Evolutionary conservation across 352 stramenopile species (phyloP).

Genomic region (Phytopythium cucurbitacearum): DNA sequence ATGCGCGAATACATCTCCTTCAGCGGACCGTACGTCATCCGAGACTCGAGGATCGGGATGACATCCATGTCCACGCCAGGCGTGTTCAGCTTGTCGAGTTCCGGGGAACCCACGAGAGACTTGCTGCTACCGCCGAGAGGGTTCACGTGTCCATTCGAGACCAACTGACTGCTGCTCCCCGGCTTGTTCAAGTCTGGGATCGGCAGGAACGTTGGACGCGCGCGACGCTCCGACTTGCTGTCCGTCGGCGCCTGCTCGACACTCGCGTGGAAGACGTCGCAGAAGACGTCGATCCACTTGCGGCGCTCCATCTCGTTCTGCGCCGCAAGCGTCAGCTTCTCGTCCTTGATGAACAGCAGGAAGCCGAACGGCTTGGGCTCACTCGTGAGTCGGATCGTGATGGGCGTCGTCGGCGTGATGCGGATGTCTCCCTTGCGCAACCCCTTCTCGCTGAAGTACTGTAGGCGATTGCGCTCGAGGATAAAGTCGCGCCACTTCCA

Average conservation of each 20-base stretch:
- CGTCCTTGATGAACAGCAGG: slow-evolving; percentile 72
- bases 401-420: slow-evolving; percentile 54
- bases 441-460: slow-evolving; percentile 78
- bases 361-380: slow-evolving; percentile 75
- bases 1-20: slow-evolving; percentile 77
- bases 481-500: slow-evolving; percentile 86
- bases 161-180: slow-evolving; percentile 16
- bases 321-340: slow-evolving; percentile 73
- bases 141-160: slow-evolving; percentile 10
- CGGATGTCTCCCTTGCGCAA: slow-evolving; percentile 70
- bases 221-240: slow-evolving; percentile 55
- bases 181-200: slow-evolving; percentile 52
- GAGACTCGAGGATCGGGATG: slow-evolving; percentile 54
- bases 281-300: slow-evolving; percentile 80
- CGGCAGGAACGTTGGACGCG: slow-evolving; percentile 59
- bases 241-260: slow-evolving; percentile 47
- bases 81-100: slow-evolving; percentile 18
- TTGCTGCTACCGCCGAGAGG: slow-evolving; percentile 8
- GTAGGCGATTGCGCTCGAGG: slow-evolving; percentile 57
- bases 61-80: slow-evolving; percentile 33
- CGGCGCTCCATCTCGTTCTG: slow-evolving; percentile 63
- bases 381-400: slow-evolving; percentile 62
- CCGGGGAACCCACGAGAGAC: slow-evolving; percentile 16
- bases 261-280: slow-evolving; percentile 69
- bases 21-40: slow-evolving; percentile 61